Evolutionary conservation across 345 rosid genomes (phyloP), one percentile per base, ranked within the genome.

Genomic region (Salix purpurea): DNA sequence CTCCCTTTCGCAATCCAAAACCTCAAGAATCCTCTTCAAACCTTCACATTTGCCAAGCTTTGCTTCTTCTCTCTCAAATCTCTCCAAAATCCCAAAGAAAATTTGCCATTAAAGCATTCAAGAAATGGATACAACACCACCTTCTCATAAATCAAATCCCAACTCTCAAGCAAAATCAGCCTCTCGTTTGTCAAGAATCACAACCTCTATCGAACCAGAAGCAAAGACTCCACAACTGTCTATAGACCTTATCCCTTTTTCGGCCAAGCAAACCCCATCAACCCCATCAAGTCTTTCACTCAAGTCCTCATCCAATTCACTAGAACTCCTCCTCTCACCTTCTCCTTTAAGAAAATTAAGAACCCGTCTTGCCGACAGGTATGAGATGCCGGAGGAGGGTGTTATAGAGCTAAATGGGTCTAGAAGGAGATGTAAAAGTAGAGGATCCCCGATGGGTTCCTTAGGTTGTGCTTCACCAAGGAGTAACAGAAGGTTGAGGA

Each of bases 321-420:
- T 85, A 6, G 92, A 94, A 40, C 88, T 94, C 40, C 90, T 91
- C 72, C 86, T 89, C 26, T 91, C 98, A 39, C 90, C 95, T 61
- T 88, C 97, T 42, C 94, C 97, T 2, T 70, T 85, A 19, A 81
- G 84, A 36, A 85, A 79, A 77, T 84, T 97, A 3, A 90, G 87
- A 82, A 85, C 87, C 81, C 88, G 94, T n/a, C 84, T 90, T 15
- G 77, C 89, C 0, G 96, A 91, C 62, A 79, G 91, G 67, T 85
- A 88, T 42, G 93, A 92, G 13, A 86, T 85, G 85, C 91, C 88
- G 0, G 89, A 85, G 69, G 98, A 89, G 70, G 79, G 74, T 24
- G 82, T 80, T 26, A 50, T 76, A 42, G 93, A 86, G 69, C 87
- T 72, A 23, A 67, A 71, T 73, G 88, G 85, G 56, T 76, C 83